These are phyloP conservation scores for Lojkania enalia DNA, from an alignment of 2,329 filamentous ascomycete genomes.

Conservation along the genomic window DNA sequence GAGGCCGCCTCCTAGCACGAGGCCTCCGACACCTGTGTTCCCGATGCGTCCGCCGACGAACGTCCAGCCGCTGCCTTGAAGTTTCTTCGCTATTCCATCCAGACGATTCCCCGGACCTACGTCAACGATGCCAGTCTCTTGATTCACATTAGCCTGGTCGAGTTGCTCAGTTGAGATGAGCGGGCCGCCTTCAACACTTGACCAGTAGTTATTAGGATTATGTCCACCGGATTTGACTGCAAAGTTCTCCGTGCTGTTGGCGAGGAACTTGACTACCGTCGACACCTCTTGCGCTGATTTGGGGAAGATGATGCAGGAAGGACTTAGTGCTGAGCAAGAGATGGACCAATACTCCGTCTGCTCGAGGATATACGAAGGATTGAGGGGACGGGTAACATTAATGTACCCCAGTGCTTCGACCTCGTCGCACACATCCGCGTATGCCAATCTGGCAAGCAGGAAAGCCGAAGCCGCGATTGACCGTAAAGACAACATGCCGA, in stretches of 20 bases:
- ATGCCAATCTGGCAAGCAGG: slow-evolving; percentile 4
- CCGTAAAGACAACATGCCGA: neutral
- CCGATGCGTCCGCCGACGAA: slow-evolving; percentile 53
- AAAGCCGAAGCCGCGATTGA: neutral
- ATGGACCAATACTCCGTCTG: slow-evolving; percentile 39
- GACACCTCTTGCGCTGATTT: slow-evolving; percentile 56
- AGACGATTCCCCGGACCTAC: slow-evolving; percentile 40
- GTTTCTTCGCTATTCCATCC: slow-evolving; percentile 43
- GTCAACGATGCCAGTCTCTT: slow-evolving; percentile 28
- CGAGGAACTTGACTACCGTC: slow-evolving; percentile 55
- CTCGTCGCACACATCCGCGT: slow-evolving; percentile 25
- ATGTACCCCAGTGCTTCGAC: slow-evolving; percentile 28
- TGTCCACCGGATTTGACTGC: slow-evolving; percentile 59
- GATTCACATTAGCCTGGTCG: slow-evolving; percentile 31
- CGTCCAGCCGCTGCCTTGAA: slow-evolving; percentile 43
- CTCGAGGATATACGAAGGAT: slow-evolving; percentile 30
- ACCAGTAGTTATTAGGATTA: slow-evolving; percentile 52
- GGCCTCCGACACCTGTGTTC: slow-evolving; percentile 52
- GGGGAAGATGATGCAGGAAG: slow-evolving; percentile 38
- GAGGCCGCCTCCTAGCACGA: slow-evolving; percentile 50
- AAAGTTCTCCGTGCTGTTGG: slow-evolving; percentile 49
- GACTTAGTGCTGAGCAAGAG: slow-evolving; percentile 34
- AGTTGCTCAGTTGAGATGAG: slow-evolving; percentile 51
- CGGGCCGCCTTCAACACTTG: slow-evolving; percentile 50
- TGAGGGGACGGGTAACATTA: slow-evolving; percentile 22